phyloP scores from a whole-genome alignment of 352 stramenopile species.

The Pythium periplocum region DNA sequence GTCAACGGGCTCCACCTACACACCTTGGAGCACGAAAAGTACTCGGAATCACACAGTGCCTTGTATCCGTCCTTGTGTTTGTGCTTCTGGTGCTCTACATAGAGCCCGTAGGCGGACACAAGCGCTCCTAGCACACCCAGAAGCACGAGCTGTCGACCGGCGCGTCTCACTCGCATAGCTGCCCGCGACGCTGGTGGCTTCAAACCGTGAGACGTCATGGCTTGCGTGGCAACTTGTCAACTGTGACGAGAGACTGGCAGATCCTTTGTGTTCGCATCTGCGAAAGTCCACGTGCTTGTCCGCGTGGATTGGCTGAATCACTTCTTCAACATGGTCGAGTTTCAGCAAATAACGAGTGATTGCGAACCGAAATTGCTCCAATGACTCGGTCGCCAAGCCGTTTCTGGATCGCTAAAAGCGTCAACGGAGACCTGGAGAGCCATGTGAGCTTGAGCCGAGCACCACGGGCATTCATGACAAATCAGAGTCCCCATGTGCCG shows the following conservation, averaged over 20 bases:
- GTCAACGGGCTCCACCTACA: background rate
- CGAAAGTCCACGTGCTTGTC: slow-evolving; percentile 6
- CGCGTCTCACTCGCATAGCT: background rate
- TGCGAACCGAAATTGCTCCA: too few species aligned
- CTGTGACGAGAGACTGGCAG: too few species aligned
- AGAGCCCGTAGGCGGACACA: slow-evolving; percentile 30
- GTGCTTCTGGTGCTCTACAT: slow-evolving; percentile 47
- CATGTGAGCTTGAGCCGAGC: too few species aligned
- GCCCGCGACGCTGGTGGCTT: too few species aligned
- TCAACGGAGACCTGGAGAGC: too few species aligned
- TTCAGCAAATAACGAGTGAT: too few species aligned
- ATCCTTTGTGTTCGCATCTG: background rate
- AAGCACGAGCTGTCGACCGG: slow-evolving; percentile 10
- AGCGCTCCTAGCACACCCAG: slow-evolving; percentile 14
- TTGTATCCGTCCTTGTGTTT: slow-evolving; percentile 26
- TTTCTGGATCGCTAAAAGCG: too few species aligned
- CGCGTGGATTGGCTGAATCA: slow-evolving; percentile 10
- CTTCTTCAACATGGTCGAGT: too few species aligned
- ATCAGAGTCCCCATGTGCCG: too few species aligned
- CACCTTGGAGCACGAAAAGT: slow-evolving; percentile 55
- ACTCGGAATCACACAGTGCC: slow-evolving; percentile 49
- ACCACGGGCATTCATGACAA: too few species aligned
- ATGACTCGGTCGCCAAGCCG: too few species aligned
- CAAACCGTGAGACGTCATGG: background rate
- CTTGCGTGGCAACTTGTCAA: background rate